Conservation (phyloP, 805 yeast species). For the Wickerhamiella sergipiensis region DNA sequence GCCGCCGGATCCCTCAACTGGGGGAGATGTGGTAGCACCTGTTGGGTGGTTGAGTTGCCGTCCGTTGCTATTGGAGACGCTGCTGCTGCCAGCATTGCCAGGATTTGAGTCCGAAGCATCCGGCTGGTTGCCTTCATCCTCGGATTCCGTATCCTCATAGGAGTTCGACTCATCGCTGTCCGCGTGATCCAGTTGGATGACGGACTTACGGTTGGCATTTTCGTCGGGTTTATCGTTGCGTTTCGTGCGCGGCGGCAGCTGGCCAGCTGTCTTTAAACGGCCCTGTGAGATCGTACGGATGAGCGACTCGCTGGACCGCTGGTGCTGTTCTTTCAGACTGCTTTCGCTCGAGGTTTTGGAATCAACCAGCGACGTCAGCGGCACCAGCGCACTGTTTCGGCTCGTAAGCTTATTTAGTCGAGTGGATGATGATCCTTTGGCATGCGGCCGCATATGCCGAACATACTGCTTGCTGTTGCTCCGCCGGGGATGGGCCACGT, state of each 20-base stretch:
- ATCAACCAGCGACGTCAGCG: background rate
- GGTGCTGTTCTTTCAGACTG: background rate
- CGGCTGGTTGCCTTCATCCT: constrained; percentile 6
- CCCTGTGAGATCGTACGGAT: background rate
- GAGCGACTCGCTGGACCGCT: background rate
- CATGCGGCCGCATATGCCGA: background rate
- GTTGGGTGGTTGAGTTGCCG: background rate
- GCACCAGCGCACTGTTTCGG: background rate
- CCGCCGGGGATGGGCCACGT: background rate
- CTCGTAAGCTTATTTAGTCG: background rate
- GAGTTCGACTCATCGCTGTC: constrained; percentile 2
- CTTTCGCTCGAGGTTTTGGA: background rate
- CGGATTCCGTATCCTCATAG: constrained; percentile 8
- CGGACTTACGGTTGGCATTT: constrained; percentile 3
- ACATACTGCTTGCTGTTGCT: background rate
- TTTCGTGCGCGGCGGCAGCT: background rate
- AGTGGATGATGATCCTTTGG: background rate
- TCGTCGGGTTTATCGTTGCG: background rate
- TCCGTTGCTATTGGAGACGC: background rate
- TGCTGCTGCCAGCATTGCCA: background rate
- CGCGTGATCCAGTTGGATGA: constrained; percentile 13
- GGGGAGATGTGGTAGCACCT: background rate
- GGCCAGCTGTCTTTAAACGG: background rate
- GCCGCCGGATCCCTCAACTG: background rate
- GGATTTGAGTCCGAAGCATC: background rate